phyloP scores from a whole-genome alignment of 73 alveolate genomes.

The Chromera velia region DNA sequence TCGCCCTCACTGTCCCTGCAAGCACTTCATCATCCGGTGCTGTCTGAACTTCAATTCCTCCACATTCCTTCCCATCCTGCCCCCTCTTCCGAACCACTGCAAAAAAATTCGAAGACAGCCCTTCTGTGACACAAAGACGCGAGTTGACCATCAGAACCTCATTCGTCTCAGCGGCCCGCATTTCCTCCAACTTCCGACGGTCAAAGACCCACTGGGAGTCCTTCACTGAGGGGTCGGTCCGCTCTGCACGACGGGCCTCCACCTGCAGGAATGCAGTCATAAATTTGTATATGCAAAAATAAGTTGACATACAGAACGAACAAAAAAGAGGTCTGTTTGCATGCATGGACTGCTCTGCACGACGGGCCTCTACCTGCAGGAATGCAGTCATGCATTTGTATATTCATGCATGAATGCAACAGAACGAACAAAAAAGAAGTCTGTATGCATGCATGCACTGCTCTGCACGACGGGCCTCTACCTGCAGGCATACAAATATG shows the following conservation, averaged over 20 bases:
- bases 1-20: conserved; percentile 12
- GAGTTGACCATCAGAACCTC: conserved; percentile 10
- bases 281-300: no score
- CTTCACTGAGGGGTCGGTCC: conserved; percentile 17
- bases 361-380: conserved; percentile 9
- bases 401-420: no score
- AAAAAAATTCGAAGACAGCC: conserved; percentile 18
- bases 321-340: no score
- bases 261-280: no score
- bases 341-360: conserved; percentile 7
- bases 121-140: not conserved
- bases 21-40: conserved; percentile 16
- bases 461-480: conserved; percentile 7
- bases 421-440: no score
- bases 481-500: no score
- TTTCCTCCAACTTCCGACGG: conserved; percentile 13
- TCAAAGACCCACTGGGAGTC: conserved; percentile 20
- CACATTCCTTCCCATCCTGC: no score
- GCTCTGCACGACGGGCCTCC: conserved; percentile 6
- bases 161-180: not conserved
- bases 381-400: no score
- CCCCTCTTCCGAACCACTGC: no score
- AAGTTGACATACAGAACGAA: no score
- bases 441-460: no score
- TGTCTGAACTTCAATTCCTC: not conserved